A percentile compares a stretch with the other conserved stretches of the same genome.
Conservation (phyloP, 768 basidiomycete genomes). For the Pleurotus giganteus region DNA sequence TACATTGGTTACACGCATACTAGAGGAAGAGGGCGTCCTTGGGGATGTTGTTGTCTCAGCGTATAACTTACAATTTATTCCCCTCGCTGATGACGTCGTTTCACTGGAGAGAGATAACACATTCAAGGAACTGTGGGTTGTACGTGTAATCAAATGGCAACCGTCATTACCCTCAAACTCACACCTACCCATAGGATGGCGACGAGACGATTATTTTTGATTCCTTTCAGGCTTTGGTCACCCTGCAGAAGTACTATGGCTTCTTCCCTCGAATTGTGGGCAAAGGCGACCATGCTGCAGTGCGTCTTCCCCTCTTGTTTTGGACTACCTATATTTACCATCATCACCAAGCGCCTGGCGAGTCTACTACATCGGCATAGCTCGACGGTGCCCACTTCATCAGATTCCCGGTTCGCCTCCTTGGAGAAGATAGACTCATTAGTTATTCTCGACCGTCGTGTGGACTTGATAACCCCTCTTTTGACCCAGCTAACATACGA, state of each 20-base stretch:
- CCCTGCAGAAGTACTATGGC: constrained; percentile 84
- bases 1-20: constrained; percentile 76
- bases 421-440: constrained; percentile 78
- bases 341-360: constrained; percentile 61
- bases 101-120: constrained; percentile 85
- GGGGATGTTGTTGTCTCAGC: constrained; percentile 89
- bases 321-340: not conserved
- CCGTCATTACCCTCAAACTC: constrained; percentile 10
- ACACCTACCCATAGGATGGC: constrained; percentile 72
- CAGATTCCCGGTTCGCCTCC: constrained; percentile 39
- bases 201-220: constrained; percentile 90
- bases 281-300: constrained; percentile 87
- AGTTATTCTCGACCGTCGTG: constrained; percentile 85
- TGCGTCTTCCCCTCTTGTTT: constrained; percentile 27
- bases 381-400: constrained; percentile 27
- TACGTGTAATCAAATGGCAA: constrained; percentile 37
- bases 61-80: constrained; percentile 92
- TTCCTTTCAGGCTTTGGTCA: constrained; percentile 81
- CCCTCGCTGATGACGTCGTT: constrained; percentile 88
- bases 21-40: constrained; percentile 96
- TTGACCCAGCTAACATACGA: constrained; percentile 96
- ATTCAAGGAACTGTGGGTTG: constrained; percentile 90
- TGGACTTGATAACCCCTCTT: constrained; percentile 94
- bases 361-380: constrained; percentile 64
- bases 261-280: constrained; percentile 88